A percentile compares a stretch with the other conserved stretches of the same genome.
These are phyloP conservation scores for Globisporangium paddicum DNA, from an alignment of 352 stramenopile species.

Conservation along the genomic window DNA sequence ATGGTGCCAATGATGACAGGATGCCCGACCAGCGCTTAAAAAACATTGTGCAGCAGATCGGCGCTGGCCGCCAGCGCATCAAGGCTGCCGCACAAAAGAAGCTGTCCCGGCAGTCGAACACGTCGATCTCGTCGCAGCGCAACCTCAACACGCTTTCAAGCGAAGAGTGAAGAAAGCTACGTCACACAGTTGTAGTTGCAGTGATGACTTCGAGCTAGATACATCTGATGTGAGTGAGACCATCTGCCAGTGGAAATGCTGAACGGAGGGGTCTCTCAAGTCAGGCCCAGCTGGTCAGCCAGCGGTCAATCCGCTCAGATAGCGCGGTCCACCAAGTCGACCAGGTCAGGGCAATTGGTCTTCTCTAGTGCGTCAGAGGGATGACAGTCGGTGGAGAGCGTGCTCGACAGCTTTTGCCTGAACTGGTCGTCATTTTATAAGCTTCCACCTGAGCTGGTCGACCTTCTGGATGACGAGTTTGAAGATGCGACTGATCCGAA, in stretches of 20 bases:
- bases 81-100: constrained; percentile 9
- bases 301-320: neutral
- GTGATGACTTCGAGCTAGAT: too few relatives aligned
- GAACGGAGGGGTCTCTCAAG: too few relatives aligned
- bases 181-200: too few relatives aligned
- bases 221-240: too few relatives aligned
- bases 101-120: neutral
- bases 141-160: neutral
- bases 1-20: neutral
- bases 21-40: neutral
- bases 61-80: neutral
- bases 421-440: too few relatives aligned
- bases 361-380: neutral
- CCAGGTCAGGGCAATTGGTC: neutral
- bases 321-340: neutral
- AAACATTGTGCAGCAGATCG: constrained; percentile 14
- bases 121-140: constrained; percentile 1
- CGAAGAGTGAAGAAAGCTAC: too few relatives aligned
- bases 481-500: constrained; percentile 34
- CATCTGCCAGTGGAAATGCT: neutral
- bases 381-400: constrained; percentile 3
- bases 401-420: constrained; percentile 9
- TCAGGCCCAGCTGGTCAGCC: neutral
- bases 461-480: constrained; percentile 15
- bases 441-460: too few relatives aligned